phyloP scores from a whole-genome alignment of 2,329 filamentous ascomycete species.

The Cercospora beticola region DNA sequence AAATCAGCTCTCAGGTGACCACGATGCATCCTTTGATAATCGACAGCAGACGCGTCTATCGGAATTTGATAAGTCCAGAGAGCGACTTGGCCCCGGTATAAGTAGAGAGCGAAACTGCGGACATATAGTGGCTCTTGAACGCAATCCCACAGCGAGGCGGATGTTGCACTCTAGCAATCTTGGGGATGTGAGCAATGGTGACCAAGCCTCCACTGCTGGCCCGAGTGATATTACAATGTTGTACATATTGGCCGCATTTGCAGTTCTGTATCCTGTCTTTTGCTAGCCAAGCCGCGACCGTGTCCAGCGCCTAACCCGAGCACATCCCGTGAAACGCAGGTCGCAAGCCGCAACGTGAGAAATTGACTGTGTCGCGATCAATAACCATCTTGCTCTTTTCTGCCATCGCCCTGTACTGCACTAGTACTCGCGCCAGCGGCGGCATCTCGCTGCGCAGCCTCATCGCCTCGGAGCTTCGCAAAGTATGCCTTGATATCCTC shows the following conservation, averaged over 20 bases:
- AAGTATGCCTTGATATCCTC: slow-evolving; percentile 98
- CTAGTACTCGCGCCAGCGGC: slow-evolving; percentile 31
- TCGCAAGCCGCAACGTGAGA: neutral
- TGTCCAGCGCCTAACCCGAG: neutral
- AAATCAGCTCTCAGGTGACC: neutral
- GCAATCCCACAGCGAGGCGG: neutral
- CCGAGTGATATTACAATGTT: neutral
- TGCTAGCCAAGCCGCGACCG: neutral
- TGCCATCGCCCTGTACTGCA: slow-evolving; percentile 32
- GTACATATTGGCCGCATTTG: neutral
- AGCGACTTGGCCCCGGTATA: neutral
- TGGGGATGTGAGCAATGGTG: neutral
- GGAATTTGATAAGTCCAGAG: neutral
- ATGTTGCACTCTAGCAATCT: neutral
- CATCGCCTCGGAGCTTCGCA: slow-evolving; percentile 87
- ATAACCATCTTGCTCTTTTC: slow-evolving; percentile 45
- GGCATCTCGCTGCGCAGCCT: slow-evolving; percentile 48
- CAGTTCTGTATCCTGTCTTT: neutral
- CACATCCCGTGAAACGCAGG: neutral
- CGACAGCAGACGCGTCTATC: neutral
- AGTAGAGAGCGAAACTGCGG: neutral
- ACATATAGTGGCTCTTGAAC: neutral
- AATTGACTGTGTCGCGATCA: slow-evolving; percentile 18
- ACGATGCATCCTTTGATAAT: neutral
- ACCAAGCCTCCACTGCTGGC: neutral